Evolutionary conservation across 495 filamentous ascomycete species (phyloP), one percentile per base, ranked within the genome.

Genomic region (Trichoderma orchidacearum): DNA sequence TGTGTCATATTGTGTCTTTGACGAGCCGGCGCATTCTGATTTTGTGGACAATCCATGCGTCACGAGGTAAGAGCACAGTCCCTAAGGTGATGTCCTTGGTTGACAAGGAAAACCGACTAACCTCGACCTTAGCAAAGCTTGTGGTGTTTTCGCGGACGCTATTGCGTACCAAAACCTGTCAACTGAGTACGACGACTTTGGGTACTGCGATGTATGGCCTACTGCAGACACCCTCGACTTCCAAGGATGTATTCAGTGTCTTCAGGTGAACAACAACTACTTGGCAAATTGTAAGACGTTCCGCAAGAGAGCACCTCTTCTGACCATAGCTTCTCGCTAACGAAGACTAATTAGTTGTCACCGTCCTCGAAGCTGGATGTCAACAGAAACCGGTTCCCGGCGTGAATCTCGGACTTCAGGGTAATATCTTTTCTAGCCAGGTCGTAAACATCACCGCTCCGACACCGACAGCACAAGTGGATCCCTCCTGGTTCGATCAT

Each of bases 301-400:
- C 50, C 7, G 6, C 38, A 3, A 5, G 11, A 1, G 9, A 1
- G 12, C 8, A 11, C 13, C 38, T 7, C 17, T 38, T 13, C 27
- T 54, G 18, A 11, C 9, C 9, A 21, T 6, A n/a, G 4, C 6
- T 34, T 29, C 7, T 53, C 25, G 31, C 34, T 32, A 30, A 15
- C 59, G 64, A 56, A 64, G 45, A 3, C 23, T 17, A 17, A 11
- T 30, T 48, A 72, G 70, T 64, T 59, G 55, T 80, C 53, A 67
- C 63, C 28, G 66, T 77, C 25, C 61, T 80, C 11, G 63, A 77
- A 41, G 74, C 74, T 6, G 74, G 70, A 21, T 80, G 77, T 59
- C 59, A 63, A 31, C 69, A 79, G 30, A 64, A 61, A 30, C 73
- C 75, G 15, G 58, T 56, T 3, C 58, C 62, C 0, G 72, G 72